These are phyloP conservation scores for Leccinum uliginosum DNA, from an alignment of 768 basidiomycete species.

Conservation along the genomic window DNA sequence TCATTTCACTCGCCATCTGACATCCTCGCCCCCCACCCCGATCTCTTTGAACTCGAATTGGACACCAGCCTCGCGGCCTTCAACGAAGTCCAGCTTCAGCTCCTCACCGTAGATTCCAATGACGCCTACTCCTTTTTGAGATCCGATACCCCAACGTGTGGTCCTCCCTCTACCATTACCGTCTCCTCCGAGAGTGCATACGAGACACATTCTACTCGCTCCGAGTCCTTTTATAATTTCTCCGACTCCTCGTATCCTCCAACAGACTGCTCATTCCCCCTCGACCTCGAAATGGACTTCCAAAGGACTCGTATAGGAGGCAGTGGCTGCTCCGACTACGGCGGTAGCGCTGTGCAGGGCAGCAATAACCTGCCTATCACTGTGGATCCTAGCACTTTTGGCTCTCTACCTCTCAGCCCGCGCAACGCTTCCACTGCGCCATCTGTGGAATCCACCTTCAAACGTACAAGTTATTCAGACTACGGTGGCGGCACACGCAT, in stretches of 20 bases:
- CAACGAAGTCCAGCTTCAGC: constrained; percentile 58
- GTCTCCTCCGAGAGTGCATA: constrained; percentile 74
- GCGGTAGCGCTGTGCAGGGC: constrained; percentile 34
- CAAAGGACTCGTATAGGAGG: constrained; percentile 52
- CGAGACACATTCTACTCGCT: constrained; percentile 63
- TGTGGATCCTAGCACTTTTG: constrained; percentile 57
- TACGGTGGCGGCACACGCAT: constrained; percentile 53
- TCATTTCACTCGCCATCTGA: constrained; percentile 67
- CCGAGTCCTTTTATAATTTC: constrained; percentile 68
- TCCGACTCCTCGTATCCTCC: constrained; percentile 48
- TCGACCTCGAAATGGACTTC: constrained; percentile 75
- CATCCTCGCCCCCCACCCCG: constrained; percentile 72
- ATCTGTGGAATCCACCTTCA: constrained; percentile 24
- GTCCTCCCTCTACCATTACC: constrained; percentile 76
- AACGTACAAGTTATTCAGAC: constrained; percentile 62
- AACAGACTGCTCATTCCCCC: constrained; percentile 52
- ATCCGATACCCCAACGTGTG: constrained; percentile 59
- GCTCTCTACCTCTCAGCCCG: constrained; percentile 53
- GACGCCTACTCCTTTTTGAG: constrained; percentile 63
- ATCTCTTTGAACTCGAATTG: constrained; percentile 80
- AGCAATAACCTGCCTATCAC: constrained; percentile 37
- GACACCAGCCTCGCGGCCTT: constrained; percentile 66
- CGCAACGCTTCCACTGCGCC: constrained; percentile 44
- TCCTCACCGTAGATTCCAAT: constrained; percentile 60
- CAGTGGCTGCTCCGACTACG: constrained; percentile 49